A percentile compares a stretch with the other conserved stretches of the same genome.
phyloP scores from a whole-genome alignment of 768 basidiomycete species.

The Lactarius quietus region DNA sequence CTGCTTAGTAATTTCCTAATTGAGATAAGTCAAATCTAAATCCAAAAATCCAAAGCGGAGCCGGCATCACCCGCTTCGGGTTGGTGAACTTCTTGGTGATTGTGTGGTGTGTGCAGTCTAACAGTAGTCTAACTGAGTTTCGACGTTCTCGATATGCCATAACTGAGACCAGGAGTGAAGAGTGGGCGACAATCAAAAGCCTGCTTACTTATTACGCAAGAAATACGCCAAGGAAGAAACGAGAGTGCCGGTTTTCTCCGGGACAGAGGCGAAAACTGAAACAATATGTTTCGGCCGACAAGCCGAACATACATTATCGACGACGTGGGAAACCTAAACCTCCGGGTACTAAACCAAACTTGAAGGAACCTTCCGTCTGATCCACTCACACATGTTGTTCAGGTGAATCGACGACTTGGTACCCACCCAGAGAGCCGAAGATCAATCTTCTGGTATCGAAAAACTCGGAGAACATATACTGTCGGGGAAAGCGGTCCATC shows the following conservation, averaged over 20 bases:
- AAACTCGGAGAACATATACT: conserved; percentile 11
- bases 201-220: neutral
- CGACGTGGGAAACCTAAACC: conserved; percentile 4
- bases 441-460: neutral
- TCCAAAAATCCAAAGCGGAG: neutral
- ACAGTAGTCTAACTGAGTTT: no score
- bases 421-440: neutral
- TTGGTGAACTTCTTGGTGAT: no score
- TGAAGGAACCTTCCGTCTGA: neutral
- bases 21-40: conserved; percentile 4
- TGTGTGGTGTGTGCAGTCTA: neutral
- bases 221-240: neutral
- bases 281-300: neutral
- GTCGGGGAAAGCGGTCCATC: conserved; percentile 21
- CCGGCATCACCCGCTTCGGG: neutral
- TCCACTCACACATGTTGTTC: no score
- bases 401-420: neutral
- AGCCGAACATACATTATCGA: neutral
- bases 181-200: neutral
- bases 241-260: neutral
- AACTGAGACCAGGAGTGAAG: neutral
- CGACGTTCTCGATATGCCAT: neutral
- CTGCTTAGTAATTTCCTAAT: neutral
- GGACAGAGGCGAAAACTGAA: neutral
- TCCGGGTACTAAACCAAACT: neutral